These are phyloP conservation scores for Yamadazyma triangularis DNA, from an alignment of 1,139 yeast species.

Conservation along the genomic window DNA sequence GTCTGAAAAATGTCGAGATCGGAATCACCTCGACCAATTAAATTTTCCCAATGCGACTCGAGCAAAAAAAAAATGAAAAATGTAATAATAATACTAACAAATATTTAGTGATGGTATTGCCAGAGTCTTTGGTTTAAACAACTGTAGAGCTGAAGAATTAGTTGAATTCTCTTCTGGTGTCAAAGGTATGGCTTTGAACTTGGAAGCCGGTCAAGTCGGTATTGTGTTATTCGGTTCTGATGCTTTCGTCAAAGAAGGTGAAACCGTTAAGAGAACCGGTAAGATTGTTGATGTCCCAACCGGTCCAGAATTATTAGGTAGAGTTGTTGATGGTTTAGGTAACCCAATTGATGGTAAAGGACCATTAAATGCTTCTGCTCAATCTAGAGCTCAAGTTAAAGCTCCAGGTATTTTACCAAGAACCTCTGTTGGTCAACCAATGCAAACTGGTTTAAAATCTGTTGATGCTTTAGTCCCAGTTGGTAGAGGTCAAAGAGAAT, in stretches of 20 bases:
- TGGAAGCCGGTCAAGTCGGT: slow-evolving; percentile 99
- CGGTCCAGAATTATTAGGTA: slow-evolving; percentile 97
- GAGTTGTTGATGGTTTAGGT: slow-evolving; percentile 99
- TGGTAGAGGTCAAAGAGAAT: slow-evolving; percentile 99
- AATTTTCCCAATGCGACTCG: slow-evolving; percentile 3
- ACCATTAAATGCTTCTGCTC: slow-evolving; percentile 82
- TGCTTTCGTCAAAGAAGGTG: slow-evolving; percentile 98
- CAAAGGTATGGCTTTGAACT: slow-evolving; percentile 99
- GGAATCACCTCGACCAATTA: slow-evolving; percentile 13
- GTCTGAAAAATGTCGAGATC: background rate
- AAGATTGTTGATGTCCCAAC: slow-evolving; percentile 99
- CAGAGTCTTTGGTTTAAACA: slow-evolving; percentile 99
- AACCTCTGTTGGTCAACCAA: slow-evolving; percentile 97
- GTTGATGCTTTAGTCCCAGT: slow-evolving; percentile 99
- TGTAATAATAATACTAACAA: slow-evolving; percentile 10
- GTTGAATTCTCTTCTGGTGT: slow-evolving; percentile 99
- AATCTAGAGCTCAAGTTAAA: slow-evolving; percentile 96
- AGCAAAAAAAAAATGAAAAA: slow-evolving; percentile 77
- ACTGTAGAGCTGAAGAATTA: slow-evolving; percentile 99
- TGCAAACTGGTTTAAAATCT: slow-evolving; percentile 99
- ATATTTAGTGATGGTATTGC: slow-evolving; percentile 95
- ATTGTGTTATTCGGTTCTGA: slow-evolving; percentile 99
- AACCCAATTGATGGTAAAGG: slow-evolving; percentile 99
- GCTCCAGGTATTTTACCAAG: slow-evolving; percentile 99
- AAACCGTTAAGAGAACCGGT: slow-evolving; percentile 99